Evolutionary conservation across 2,329 filamentous ascomycete species (phyloP).

Genomic region (Botrytis galanthina): DNA sequence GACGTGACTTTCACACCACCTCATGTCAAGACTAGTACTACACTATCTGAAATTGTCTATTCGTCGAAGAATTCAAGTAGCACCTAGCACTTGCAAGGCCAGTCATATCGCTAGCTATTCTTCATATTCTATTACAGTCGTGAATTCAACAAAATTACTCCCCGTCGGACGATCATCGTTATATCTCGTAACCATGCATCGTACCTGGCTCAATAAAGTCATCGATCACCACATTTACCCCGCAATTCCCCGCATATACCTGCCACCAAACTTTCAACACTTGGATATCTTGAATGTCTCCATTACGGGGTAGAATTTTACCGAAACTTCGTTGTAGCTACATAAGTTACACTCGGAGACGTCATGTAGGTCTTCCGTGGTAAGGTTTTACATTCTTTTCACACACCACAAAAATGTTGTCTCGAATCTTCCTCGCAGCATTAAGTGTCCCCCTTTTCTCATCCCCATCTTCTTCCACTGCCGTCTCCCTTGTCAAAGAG

Average conservation of each 20-base stretch:
- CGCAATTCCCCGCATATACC: conserved; percentile 8
- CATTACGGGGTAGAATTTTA: neutral
- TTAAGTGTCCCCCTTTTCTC: neutral
- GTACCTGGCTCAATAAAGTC: neutral
- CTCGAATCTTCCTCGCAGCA: conserved; percentile 8
- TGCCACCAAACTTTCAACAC: neutral
- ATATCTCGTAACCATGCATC: neutral
- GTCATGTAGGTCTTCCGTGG: neutral
- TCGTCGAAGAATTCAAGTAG: neutral
- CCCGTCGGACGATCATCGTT: neutral
- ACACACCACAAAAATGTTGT: neutral
- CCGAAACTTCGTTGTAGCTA: neutral
- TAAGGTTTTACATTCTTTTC: neutral
- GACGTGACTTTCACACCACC: neutral
- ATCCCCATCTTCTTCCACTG: neutral
- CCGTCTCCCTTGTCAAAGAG: neutral
- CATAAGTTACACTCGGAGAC: neutral
- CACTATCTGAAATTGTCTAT: neutral
- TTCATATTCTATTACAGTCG: neutral
- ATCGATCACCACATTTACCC: neutral
- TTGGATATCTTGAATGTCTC: neutral
- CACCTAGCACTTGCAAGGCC: too few relatives aligned
- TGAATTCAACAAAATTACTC: neutral
- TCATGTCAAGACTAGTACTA: neutral
- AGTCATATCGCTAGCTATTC: neutral